Conservation (phyloP, 2,329 filamentous ascomycete genomes). For the Ophiocordyceps unilateralis region DNA sequence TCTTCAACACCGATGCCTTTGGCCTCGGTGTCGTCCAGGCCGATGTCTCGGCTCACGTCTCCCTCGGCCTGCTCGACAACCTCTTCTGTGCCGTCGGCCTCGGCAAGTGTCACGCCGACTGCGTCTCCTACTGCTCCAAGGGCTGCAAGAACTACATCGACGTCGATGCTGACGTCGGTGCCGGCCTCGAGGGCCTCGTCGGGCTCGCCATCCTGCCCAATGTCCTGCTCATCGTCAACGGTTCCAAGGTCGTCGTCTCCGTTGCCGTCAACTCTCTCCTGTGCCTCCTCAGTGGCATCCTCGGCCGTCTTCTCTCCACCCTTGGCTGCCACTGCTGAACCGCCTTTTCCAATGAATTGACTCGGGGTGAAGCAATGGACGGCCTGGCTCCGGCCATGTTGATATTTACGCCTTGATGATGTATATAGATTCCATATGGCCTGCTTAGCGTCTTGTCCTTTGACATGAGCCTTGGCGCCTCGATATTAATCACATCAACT, state of each 20-base stretch:
- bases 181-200: constrained; percentile 10
- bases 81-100: constrained; percentile 14
- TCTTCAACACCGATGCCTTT: constrained; percentile 20
- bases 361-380: too few species aligned
- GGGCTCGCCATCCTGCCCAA: constrained; percentile 17
- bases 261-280: constrained; percentile 14
- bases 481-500: too few species aligned
- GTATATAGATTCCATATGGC: background rate
- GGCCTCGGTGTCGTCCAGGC: constrained; percentile 14
- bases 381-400: background rate
- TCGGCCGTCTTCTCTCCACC: constrained; percentile 11
- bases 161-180: constrained; percentile 6
- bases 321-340: constrained; percentile 18
- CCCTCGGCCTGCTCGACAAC: constrained; percentile 9
- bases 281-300: constrained; percentile 15
- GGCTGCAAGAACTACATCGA: constrained; percentile 22
- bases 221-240: constrained; percentile 11
- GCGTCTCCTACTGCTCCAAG: constrained; percentile 19
- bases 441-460: background rate
- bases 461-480: background rate
- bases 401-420: background rate
- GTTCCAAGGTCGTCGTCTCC: constrained; percentile 9
- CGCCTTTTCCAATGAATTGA: too few species aligned
- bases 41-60: constrained; percentile 11
- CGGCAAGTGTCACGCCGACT: constrained; percentile 17